Evolutionary conservation across 495 filamentous ascomycete species (phyloP), one percentile per base, ranked within the genome.

Genomic region (Podospora pseudopauciseta): DNA sequence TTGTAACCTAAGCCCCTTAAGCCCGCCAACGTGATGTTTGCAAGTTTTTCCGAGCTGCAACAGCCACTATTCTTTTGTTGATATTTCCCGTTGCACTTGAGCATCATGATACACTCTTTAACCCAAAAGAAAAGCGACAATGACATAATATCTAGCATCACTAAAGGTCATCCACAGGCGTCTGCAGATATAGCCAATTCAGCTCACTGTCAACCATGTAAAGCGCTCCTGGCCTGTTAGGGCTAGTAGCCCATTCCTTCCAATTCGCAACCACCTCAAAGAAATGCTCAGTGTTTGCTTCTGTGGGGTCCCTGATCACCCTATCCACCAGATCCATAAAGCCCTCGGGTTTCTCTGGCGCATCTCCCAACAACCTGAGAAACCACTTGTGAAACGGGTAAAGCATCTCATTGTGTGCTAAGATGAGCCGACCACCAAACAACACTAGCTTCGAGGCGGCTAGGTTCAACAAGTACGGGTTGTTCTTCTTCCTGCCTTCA

Each of bases 381-480:
- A 71, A 71, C 73, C 71, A 75, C 64, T 73, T 73, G 53, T 73
- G 71, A 53, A 57, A 75, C 62, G 71, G 73, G 54, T 73, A 75
- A 67, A 75, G 27, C 63, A 70, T 30, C 61, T 71, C 71, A 34
- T 75, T 75, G 9, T 73, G 39, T 20, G 69, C 68, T 28, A 73
- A 63, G 1, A 75, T 55, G 63, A 75, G 54, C 65, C 73, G 23
- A 7, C 69, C 69, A 6, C 71, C 73, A 60, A 73, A 73, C 62
- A 75, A 44, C 6, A 69, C 58, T 67, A 75, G 34, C 66, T 73
- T 73, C 19, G 54, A 18, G 49, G 61, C 70, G 19, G 73, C 71
- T 56, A 69, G 18, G 11, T 65, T 62, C 44, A 73, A 19, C 65
- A 72, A 23, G 59, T 72, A 73, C 39, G 5, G 11, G 23, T 73